A percentile compares a stretch with the other conserved stretches of the same genome.
phyloP scores from a whole-genome alignment of 129 eudicot genomes.

The Sambucus nigra region DNA sequence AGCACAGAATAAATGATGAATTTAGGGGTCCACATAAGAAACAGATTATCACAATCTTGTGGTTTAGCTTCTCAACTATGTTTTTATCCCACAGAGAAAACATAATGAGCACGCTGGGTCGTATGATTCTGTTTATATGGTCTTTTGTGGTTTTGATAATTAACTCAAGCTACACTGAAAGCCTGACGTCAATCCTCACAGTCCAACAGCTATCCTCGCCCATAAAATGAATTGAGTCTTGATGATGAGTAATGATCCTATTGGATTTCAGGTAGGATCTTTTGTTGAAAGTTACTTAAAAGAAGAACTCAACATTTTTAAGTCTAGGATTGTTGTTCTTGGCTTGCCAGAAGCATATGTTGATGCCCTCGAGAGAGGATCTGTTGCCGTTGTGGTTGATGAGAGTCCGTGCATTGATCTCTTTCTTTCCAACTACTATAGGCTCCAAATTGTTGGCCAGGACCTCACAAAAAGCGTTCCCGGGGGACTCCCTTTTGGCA shows the following conservation, averaged over 20 bases:
- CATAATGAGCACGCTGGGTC: slow-evolving; percentile 79
- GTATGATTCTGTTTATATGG: slow-evolving; percentile 80
- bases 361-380: slow-evolving; percentile 44
- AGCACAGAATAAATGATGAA: slow-evolving; percentile 74
- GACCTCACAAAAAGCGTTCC: slow-evolving; percentile 81
- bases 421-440: slow-evolving; percentile 54
- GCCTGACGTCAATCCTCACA: slow-evolving; percentile 83
- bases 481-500: slow-evolving; percentile 66
- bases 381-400: slow-evolving; percentile 79
- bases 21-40: slow-evolving; percentile 81
- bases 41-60: slow-evolving; percentile 60
- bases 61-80: slow-evolving; percentile 94
- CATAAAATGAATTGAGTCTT: slow-evolving; percentile 71
- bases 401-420: slow-evolving; percentile 75
- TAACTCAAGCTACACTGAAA: slow-evolving; percentile 94
- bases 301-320: slow-evolving; percentile 65
- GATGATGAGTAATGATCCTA: slow-evolving; percentile 36
- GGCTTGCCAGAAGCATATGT: slow-evolving; percentile 81
- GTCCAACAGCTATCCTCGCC: slow-evolving; percentile 79
- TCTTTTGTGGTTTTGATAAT: slow-evolving; percentile 75
- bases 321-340: slow-evolving; percentile 63
- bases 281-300: slow-evolving; percentile 60
- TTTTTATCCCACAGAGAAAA: slow-evolving; percentile 94
- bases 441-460: slow-evolving; percentile 57
- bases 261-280: slow-evolving; percentile 89